These are phyloP conservation scores for Ramularia collo-cygni DNA, from an alignment of 2,329 filamentous ascomycete genomes.

Conservation along the genomic window DNA sequence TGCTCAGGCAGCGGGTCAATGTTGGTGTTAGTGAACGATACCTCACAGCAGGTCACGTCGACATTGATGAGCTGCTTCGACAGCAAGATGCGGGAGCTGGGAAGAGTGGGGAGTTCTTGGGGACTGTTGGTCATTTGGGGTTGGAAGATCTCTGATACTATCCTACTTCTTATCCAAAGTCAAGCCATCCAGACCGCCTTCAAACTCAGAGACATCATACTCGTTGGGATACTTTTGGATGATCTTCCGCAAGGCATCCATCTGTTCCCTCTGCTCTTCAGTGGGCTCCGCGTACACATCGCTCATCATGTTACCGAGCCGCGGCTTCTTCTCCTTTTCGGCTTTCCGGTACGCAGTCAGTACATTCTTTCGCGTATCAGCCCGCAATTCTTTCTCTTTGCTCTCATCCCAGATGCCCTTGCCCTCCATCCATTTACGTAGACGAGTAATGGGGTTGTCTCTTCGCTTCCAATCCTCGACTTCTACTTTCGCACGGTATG, in stretches of 20 bases:
- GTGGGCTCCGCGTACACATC: conserved; percentile 88
- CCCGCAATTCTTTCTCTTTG: conserved; percentile 66
- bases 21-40: conserved; percentile 83
- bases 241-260: conserved; percentile 66
- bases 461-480: conserved; percentile 90
- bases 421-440: conserved; percentile 86
- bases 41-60: conserved; percentile 74
- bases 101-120: conserved; percentile 60
- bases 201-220: conserved; percentile 74
- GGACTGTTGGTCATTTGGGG: conserved; percentile 45
- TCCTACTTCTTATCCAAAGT: conserved; percentile 20
- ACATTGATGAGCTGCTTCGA: conserved; percentile 63
- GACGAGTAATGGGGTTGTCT: conserved; percentile 78
- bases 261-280: conserved; percentile 69
- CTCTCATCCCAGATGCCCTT: conserved; percentile 77
- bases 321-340: conserved; percentile 72
- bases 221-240: conserved; percentile 83
- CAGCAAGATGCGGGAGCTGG: conserved; percentile 40
- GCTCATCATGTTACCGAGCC: conserved; percentile 66
- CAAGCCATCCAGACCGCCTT: conserved; percentile 64
- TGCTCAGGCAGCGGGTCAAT: conserved; percentile 71
- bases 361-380: conserved; percentile 63
- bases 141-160: conserved; percentile 20
- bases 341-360: conserved; percentile 78
- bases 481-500: conserved; percentile 86